Base-by-base conservation (phyloP, 805 yeast genomes). In the Saturnispora ahearnii region DNA sequence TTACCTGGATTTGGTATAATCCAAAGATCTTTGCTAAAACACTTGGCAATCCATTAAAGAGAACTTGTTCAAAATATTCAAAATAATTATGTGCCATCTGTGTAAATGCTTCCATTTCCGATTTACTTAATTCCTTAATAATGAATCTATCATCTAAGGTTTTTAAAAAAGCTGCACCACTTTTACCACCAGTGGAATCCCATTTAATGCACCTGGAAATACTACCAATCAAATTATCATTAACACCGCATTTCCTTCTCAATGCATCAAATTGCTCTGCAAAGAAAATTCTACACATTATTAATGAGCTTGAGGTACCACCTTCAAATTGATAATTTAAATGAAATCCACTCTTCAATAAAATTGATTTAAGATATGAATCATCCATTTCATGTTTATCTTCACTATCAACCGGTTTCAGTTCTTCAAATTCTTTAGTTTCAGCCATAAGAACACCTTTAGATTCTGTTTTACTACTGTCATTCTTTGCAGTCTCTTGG, bases 251-350 rank as follows among this genome's bases (percentile, higher is more conserved):
- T 30, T 86, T 82, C 51, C 79, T 74, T 50, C 99, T 72, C 58
- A 93, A 82, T 0, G 98, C 97, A 62, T 91, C 97, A 68, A 93
- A 93, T 62, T 93, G 98, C 59, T 91, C 98, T 5, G 96, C 86
- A 71, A 84, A 93, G 63, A 91, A 93, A 6, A 95, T 84, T 65
- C 91, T 91, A 68, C 99, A 93, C 4, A 96, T 85, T 57, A 93
- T 73, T 28, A 47, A 32, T 18, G 50, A 47, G 15, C 78, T 78
- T 0, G 96, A 85, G 34, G 75, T 74, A 0, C 90, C 95, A 62
- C 90, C 96, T 57, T 84, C 84, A 63, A 88, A 88, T 62, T 90
- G 96, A 64, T 91, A 93, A 60, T 89, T 82, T 62, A 95, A 73
- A 68, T 95, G 99, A 46, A 87, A 86, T 0, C 95, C 93, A 60